These are phyloP conservation scores for Sporothrix protearum DNA, from an alignment of 2,329 filamentous ascomycete genomes.

Conservation along the genomic window DNA sequence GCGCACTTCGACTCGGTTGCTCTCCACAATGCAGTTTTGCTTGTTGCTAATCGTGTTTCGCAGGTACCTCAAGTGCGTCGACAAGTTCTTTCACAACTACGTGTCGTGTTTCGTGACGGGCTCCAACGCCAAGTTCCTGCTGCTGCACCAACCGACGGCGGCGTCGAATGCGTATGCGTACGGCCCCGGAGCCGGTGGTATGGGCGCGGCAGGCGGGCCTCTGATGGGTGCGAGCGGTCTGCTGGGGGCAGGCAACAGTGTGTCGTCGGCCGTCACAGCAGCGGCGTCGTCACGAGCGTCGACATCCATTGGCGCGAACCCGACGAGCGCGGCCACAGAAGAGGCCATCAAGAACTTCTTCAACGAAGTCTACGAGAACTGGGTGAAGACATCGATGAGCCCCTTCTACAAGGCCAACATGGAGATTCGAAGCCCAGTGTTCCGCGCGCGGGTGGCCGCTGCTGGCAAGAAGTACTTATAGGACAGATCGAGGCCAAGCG, in stretches of 20 bases:
- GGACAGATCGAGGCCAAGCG: background rate
- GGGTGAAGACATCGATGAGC: slow-evolving; percentile 95
- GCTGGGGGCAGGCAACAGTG: slow-evolving; percentile 17
- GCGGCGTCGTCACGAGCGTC: slow-evolving; percentile 51
- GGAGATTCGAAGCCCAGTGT: slow-evolving; percentile 81
- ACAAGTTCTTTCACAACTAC: slow-evolving; percentile 94
- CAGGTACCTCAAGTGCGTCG: slow-evolving; percentile 94
- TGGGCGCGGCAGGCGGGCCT: background rate
- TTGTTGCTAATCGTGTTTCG: too few species aligned
- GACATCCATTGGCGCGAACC: slow-evolving; percentile 76
- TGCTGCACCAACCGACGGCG: slow-evolving; percentile 73
- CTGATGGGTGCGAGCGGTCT: slow-evolving; percentile 14
- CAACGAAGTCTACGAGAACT: slow-evolving; percentile 90
- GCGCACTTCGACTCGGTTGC: slow-evolving; percentile 32
- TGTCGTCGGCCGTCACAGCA: slow-evolving; percentile 39
- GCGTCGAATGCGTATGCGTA: slow-evolving; percentile 26
- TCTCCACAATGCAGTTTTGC: background rate
- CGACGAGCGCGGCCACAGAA: slow-evolving; percentile 83
- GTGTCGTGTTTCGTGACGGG: slow-evolving; percentile 93
- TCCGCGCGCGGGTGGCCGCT: slow-evolving; percentile 74
- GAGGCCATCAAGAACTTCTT: slow-evolving; percentile 96
- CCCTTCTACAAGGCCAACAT: slow-evolving; percentile 88
- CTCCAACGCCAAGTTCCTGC: slow-evolving; percentile 87
- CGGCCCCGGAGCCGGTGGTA: slow-evolving; percentile 26
- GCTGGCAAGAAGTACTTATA: slow-evolving; percentile 90